These are phyloP conservation scores for Syzygium syzygioides DNA, from an alignment of 441 rosid genomes.

Conservation along the genomic window DNA sequence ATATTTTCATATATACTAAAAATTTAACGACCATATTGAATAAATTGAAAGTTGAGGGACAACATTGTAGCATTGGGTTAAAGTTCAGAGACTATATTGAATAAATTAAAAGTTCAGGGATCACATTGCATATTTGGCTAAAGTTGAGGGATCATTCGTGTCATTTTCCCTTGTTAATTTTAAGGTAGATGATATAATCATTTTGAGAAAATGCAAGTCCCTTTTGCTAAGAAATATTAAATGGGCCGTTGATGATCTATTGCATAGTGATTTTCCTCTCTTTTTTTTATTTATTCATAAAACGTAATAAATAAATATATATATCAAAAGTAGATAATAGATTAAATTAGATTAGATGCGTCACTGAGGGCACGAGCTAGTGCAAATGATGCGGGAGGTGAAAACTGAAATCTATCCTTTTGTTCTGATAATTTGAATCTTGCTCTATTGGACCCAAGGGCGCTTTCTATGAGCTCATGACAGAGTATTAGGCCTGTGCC, in stretches of 20 bases:
- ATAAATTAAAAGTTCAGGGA: no score
- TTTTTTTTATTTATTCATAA: neutral
- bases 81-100: no score
- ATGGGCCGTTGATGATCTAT: neutral
- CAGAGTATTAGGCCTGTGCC: neutral
- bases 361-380: neutral
- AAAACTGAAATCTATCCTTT: neutral
- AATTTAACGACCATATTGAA: no score
- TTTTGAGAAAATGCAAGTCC: neutral
- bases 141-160: no score
- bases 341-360: neutral
- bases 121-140: no score
- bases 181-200: neutral
- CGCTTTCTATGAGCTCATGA: neutral
- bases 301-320: neutral
- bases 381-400: neutral
- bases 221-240: neutral
- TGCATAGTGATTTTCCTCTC: neutral
- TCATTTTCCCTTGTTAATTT: no score
- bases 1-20: no score
- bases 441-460: neutral
- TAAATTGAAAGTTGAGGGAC: no score
- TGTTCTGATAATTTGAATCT: neutral
- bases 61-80: no score
- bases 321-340: neutral